Base-by-base conservation (phyloP, 495 filamentous ascomycete species). In the Aspergillus asperescens region DNA sequence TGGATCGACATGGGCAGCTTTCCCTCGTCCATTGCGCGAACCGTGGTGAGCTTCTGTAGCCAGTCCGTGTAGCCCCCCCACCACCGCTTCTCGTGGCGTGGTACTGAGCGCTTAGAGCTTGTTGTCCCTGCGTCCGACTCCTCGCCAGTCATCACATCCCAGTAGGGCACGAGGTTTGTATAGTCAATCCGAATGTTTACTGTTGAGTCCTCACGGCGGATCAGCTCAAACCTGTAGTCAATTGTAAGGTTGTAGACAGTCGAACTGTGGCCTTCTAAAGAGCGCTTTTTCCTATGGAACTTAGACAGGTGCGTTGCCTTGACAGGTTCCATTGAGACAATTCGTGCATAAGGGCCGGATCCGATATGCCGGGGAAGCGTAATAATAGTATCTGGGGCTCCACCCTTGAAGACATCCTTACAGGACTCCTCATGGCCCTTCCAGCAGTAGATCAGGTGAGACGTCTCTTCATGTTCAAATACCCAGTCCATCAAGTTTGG, bases 371-470 rank as follows among this genome's bases (percentile, higher is more conserved):
- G 27, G 6, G 65, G 65, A 4, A 69, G 60, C 12, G 27, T 43
- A 43, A 69, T 67, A 43, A 69, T 67, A 9, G 65, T 69, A 46
- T 69, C 65, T 42, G 54, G 40, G 13, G 58, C 65, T 9, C 66
- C 66, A 8, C 51, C 50, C 9, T 50, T 7, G 46, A 57, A 69
- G 0, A 67, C 37, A 32, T 62, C 43, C 4, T 51, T 7, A 46
- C 66, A 69, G 16, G 56, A n/a, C 9, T 41, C 20, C 6, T 47
- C 44, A 20, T 12, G 18, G 28, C 28, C 44, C 28, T 13, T 47
- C 6, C 29, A 5, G 7, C 62, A 66, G 16, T 58, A 51, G 8
- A 25, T 23, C 8, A 53, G 57, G 23, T 50, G 31, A 49, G 61
- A 57, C 58, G 63, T 63, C 34, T 56, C 57, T 19, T 60, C 28